Base-by-base conservation (phyloP, 1,284 basidiomycete species). In the Rugosomyces carneus region DNA sequence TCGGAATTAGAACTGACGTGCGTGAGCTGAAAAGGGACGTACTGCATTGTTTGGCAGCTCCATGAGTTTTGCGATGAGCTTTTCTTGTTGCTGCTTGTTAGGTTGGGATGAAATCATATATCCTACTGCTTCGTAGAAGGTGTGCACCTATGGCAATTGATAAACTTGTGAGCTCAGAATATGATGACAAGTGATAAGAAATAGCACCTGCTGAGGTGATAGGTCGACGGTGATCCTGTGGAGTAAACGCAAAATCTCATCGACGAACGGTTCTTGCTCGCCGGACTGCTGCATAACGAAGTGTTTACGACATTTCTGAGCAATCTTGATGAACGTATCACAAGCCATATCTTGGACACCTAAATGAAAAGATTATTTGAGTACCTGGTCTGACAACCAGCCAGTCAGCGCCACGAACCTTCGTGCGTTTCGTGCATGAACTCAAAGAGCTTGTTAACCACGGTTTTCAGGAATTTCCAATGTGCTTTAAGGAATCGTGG, bases 401-500 rank as follows among this genome's bases (percentile, higher is more conserved):
- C 9, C 1, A 9, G 19, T 29, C 36, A 21, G 19, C 40, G 13
- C 37, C 37, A 45, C 36, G 50, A 39, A 83, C 93, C 94, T 73
- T 99, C 96, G 62, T 99, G 96, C 0, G 93, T 97, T 71, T 99
- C 96, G 69, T 99, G 96, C 94, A 99, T 99, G 66, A 99, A 99
- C 66, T 99, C 96, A 66, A 99, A 99, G 15, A 99, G 76, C 70
- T 99, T 99, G 75, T 99, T 99, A 54, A 99, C 96, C 41, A 99
- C 96, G 2, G 96, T 99, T 76, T 99, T 99, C 64, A 99, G 72
- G 81, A 99, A 99, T 72, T 98, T 99, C 96, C 96, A 99, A 66
- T 99, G 96, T 18, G 96, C 96, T 67, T 99, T 99, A 61, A 99
- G 82, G 84, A 99, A 99, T 26, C 96, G 84, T 42, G 96, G 96